phyloP scores from a whole-genome alignment of 2,329 filamentous ascomycete genomes.

The Myriosclerotinia curreyana region DNA sequence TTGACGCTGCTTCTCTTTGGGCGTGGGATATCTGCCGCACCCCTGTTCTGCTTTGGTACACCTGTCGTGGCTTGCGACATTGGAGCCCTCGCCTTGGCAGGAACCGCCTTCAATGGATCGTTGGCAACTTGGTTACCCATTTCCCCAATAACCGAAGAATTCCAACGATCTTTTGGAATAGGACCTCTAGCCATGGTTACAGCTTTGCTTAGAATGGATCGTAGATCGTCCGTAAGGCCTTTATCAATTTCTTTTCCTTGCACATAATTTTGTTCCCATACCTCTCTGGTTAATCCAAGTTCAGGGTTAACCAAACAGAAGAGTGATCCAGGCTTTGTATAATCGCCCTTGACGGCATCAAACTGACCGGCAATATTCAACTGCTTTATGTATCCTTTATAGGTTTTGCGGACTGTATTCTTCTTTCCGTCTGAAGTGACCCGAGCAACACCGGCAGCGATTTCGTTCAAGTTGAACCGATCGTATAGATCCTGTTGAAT shows the following conservation, averaged over 20 bases:
- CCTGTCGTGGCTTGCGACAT: neutral
- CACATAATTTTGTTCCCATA: conserved; percentile 55
- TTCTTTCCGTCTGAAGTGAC: conserved; percentile 64
- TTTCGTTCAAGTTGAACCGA: conserved; percentile 53
- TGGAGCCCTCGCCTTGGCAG: conserved; percentile 22
- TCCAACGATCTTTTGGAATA: conserved; percentile 55
- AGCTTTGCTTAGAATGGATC: conserved; percentile 49
- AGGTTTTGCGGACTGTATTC: conserved; percentile 64
- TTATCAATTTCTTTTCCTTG: conserved; percentile 54
- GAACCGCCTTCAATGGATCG: conserved; percentile 25
- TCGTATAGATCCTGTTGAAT: conserved; percentile 57
- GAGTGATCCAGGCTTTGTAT: conserved; percentile 41
- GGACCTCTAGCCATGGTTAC: conserved; percentile 56
- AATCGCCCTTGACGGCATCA: conserved; percentile 56
- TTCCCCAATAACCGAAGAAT: conserved; percentile 57
- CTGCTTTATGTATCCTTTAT: conserved; percentile 66
- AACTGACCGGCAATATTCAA: conserved; percentile 61
- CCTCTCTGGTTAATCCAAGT: conserved; percentile 46
- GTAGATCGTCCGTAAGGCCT: conserved; percentile 49
- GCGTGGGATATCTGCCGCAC: conserved; percentile 42
- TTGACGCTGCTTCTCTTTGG: conserved; percentile 63
- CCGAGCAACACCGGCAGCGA: conserved; percentile 61
- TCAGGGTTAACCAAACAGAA: conserved; percentile 48
- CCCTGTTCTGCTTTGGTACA: conserved; percentile 10
- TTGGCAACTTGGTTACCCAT: conserved; percentile 35